Conservation (phyloP, 2,329 filamentous ascomycete genomes). For the Ambrosiella beaveri region DNA sequence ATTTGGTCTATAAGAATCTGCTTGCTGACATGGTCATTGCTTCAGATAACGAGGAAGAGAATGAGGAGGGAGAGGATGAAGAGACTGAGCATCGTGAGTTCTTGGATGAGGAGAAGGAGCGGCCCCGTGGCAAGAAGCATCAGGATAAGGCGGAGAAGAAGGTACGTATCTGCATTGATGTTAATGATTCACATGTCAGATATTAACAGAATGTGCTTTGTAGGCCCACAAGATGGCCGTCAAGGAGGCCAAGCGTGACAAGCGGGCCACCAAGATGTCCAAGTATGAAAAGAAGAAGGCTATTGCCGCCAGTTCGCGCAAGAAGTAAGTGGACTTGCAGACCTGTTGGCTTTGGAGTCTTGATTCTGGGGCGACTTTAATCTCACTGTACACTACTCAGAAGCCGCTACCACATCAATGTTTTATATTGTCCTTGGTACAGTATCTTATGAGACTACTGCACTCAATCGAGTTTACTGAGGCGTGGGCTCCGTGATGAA, state of each 20-base stretch:
- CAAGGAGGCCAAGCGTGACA: conserved; percentile 90
- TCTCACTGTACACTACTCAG: too few relatives aligned
- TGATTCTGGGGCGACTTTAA: too few relatives aligned
- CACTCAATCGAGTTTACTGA: too few relatives aligned
- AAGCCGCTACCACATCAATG: too few relatives aligned
- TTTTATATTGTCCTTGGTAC: too few relatives aligned
- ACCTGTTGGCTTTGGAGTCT: too few relatives aligned
- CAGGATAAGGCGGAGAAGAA: conserved; percentile 85
- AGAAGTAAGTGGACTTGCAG: conserved; percentile 21
- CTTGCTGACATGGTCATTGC: conserved; percentile 51
- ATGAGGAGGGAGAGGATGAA: conserved; percentile 22
- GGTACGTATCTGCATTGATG: conserved; percentile 23
- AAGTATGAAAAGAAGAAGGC: conserved; percentile 91
- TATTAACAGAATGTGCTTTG: neutral
- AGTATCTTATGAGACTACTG: too few relatives aligned
- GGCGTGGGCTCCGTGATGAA: too few relatives aligned
- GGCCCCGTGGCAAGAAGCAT: conserved; percentile 65
- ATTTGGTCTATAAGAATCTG: conserved; percentile 73
- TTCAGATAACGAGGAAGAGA: conserved; percentile 20
- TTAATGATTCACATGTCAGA: too few relatives aligned
- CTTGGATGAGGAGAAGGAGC: conserved; percentile 39
- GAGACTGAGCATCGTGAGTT: conserved; percentile 24
- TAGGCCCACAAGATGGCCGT: conserved; percentile 66
- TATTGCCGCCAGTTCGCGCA: conserved; percentile 43
- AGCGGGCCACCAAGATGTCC: conserved; percentile 86